A percentile compares a stretch with the other conserved stretches of the same genome.
phyloP scores from a whole-genome alignment of 345 rosid species.

The Melaleuca quinquenervia region DNA sequence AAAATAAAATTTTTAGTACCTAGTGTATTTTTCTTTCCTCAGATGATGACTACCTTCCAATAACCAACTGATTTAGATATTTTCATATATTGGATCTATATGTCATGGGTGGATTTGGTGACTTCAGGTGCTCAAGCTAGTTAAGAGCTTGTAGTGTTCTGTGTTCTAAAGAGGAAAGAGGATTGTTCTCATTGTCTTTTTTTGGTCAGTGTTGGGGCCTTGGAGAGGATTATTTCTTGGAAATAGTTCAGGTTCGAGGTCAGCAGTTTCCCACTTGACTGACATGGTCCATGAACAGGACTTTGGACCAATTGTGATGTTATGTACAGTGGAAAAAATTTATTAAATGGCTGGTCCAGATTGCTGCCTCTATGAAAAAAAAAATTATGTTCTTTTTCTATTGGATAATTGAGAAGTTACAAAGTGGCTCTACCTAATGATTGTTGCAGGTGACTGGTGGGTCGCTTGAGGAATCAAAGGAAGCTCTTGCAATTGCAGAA shows the following conservation, averaged over 20 bases:
- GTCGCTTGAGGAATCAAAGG: slow-evolving; percentile 75
- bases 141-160: not conserved
- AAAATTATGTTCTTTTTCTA: not conserved
- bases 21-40: not conserved
- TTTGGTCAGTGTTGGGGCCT: not conserved
- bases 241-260: not conserved
- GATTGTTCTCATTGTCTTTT: not conserved
- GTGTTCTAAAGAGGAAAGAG: not conserved
- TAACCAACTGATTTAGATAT: not conserved
- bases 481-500: slow-evolving; percentile 96
- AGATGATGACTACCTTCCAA: not conserved
- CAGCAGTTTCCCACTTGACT: not conserved
- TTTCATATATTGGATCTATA: not conserved
- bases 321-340: accelerated
- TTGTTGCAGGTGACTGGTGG: slow-evolving; percentile 86
- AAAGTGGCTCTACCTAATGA: not conserved
- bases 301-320: not conserved
- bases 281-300: not conserved
- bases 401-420: not conserved
- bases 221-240: too few relatives aligned
- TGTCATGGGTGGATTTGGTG: not conserved
- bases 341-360: not conserved
- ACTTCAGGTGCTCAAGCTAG: not conserved
- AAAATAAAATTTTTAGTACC: not conserved
- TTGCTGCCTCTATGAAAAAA: not conserved